These are phyloP conservation scores for Aureobasidium subglaciale DNA, from an alignment of 2,329 filamentous ascomycete species.

Conservation along the genomic window DNA sequence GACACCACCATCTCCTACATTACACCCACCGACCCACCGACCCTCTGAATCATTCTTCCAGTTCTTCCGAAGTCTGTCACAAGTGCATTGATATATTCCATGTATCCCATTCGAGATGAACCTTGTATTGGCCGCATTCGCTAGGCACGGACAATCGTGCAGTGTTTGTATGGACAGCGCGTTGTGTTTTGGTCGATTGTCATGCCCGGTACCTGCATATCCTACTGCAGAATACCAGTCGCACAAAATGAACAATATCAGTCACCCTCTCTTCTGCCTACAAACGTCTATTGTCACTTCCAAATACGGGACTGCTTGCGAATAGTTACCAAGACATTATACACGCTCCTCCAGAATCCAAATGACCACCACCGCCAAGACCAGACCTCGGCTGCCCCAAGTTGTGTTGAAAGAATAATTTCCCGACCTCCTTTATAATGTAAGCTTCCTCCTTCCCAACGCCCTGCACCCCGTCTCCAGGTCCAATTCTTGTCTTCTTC, in stretches of 20 bases:
- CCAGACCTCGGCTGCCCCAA: background rate
- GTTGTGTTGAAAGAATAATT: conserved; percentile 12
- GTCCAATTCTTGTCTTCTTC: conserved; percentile 12
- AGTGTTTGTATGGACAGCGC: background rate
- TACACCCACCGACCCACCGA: background rate
- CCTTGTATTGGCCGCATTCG: too few species aligned
- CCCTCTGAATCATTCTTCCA: background rate
- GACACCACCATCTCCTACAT: background rate
- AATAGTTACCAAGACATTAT: background rate
- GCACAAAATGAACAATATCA: background rate
- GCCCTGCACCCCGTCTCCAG: conserved; percentile 8
- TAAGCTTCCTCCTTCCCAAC: background rate
- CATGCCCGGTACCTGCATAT: background rate
- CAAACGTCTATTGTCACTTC: background rate
- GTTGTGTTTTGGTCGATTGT: background rate
- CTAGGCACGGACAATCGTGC: too few species aligned
- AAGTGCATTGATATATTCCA: too few species aligned
- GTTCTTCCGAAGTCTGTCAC: too few species aligned
- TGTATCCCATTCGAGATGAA: too few species aligned
- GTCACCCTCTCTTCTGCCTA: background rate
- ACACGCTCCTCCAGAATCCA: background rate
- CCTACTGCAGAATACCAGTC: background rate
- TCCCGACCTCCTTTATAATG: conserved; percentile 11
- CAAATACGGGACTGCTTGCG: background rate
- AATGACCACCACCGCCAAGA: background rate